A percentile compares a stretch with the other conserved stretches of the same genome.
phyloP scores from a whole-genome alignment of 192 early-diverging fungal species.

The Backusella psychrophila region DNA sequence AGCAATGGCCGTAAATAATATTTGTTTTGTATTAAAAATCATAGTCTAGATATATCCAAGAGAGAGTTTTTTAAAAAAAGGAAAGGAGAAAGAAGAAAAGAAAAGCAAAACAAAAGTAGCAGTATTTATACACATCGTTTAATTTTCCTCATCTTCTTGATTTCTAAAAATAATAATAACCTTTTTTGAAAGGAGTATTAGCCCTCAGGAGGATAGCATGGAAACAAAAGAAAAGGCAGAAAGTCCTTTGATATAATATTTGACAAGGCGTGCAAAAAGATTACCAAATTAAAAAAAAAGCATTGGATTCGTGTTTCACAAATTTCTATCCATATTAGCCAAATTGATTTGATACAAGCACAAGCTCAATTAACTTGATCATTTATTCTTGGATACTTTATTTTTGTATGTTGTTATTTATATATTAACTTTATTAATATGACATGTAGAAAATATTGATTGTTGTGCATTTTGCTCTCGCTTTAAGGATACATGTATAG shows the following conservation, averaged over 20 bases:
- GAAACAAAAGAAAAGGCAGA: neutral
- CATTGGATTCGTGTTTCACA: neutral
- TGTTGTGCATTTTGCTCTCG: too few species aligned
- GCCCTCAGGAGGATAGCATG: neutral
- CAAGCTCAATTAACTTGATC: neutral
- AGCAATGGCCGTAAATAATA: slow-evolving; percentile 4
- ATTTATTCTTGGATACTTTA: neutral
- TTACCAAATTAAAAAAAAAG: neutral
- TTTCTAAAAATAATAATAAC: slow-evolving; percentile 2
- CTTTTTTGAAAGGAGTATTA: neutral
- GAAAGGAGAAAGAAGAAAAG: neutral
- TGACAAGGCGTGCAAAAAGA: slow-evolving; percentile 2
- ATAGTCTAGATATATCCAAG: neutral
- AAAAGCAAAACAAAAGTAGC: neutral
- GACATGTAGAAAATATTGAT: too few species aligned
- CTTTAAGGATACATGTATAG: neutral
- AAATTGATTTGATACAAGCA: neutral
- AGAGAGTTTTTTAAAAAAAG: neutral
- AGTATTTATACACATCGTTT: neutral
- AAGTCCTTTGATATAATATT: slow-evolving; percentile 3
- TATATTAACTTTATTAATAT: neutral
- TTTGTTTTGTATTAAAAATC: slow-evolving; percentile 3
- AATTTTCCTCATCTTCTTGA: neutral
- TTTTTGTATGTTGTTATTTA: neutral
- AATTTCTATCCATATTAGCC: neutral